Evolutionary conservation across 2,329 filamentous ascomycete species (phyloP).

Genomic region (Penicillium sp.): DNA sequence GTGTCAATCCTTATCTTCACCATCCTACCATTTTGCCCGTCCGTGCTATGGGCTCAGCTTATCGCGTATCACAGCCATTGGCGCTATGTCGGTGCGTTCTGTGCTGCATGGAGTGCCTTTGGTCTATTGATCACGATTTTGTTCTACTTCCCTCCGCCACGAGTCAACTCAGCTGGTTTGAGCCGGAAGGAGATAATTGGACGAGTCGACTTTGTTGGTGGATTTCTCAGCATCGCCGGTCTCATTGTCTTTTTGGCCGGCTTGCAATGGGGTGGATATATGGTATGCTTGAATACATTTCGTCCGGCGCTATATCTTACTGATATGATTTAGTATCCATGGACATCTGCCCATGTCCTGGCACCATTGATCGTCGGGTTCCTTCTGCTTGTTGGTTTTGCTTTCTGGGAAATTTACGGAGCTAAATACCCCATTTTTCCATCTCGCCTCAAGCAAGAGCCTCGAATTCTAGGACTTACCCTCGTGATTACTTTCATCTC

Average conservation of each 20-base stretch:
- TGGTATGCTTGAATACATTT: conserved; percentile 25
- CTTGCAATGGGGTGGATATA: conserved; percentile 52
- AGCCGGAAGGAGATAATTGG: conserved; percentile 39
- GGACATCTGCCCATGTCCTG: conserved; percentile 46
- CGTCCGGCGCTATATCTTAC: conserved; percentile 3
- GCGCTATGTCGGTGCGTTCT: conserved; percentile 44
- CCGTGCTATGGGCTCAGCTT: conserved; percentile 60
- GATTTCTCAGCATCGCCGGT: conserved; percentile 48
- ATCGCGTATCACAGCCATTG: conserved; percentile 46
- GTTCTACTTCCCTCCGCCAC: conserved; percentile 47
- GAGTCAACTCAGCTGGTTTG: conserved; percentile 40
- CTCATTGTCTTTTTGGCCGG: conserved; percentile 49
- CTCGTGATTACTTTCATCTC: conserved; percentile 59
- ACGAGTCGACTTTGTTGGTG: conserved; percentile 51
- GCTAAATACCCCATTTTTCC: conserved; percentile 48
- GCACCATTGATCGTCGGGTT: conserved; percentile 46
- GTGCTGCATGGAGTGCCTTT: conserved; percentile 42
- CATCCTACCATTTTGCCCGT: conserved; percentile 61
- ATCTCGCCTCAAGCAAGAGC: conserved; percentile 44
- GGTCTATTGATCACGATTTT: conserved; percentile 41
- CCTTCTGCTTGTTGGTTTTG: conserved; percentile 42
- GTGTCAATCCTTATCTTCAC: conserved; percentile 59
- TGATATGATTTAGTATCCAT: conserved; percentile 36
- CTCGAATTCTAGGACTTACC: conserved; percentile 51
- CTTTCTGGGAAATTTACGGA: conserved; percentile 47